phyloP scores from a whole-genome alignment of 2,329 filamentous ascomycete genomes.

The Colletotrichum sp. region DNA sequence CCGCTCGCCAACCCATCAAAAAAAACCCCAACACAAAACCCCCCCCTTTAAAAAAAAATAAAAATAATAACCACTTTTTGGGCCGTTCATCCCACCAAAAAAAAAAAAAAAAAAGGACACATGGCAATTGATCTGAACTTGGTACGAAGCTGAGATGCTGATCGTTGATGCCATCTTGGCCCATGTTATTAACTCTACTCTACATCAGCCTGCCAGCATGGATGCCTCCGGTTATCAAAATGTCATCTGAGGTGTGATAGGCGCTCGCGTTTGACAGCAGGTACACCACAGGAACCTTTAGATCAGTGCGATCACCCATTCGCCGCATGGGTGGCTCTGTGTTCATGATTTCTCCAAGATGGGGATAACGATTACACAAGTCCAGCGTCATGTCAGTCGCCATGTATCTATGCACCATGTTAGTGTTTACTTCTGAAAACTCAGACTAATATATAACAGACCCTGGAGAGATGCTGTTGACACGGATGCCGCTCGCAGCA shows the following conservation, averaged over 20 bases:
- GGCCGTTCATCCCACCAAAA: too few relatives aligned
- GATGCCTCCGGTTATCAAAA: slow-evolving; percentile 40
- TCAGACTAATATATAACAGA: slow-evolving; percentile 16
- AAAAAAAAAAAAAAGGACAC: not conserved
- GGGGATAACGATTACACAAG: slow-evolving; percentile 28
- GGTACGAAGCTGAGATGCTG: not conserved
- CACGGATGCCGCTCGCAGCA: slow-evolving; percentile 24
- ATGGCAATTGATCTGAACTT: not conserved
- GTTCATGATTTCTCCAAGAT: slow-evolving; percentile 38
- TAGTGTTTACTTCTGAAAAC: not conserved
- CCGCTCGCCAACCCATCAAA: too few relatives aligned
- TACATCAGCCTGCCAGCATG: slow-evolving; percentile 28
- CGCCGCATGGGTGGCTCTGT: slow-evolving; percentile 42
- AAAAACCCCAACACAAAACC: too few relatives aligned
- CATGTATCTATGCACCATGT: slow-evolving; percentile 29
- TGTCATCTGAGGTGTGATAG: slow-evolving; percentile 45
- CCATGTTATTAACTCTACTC: not conserved
- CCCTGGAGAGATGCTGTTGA: slow-evolving; percentile 40
- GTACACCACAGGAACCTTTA: slow-evolving; percentile 44
- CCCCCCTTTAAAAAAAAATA: too few relatives aligned
- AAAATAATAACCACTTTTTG: too few relatives aligned
- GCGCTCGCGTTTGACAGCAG: slow-evolving; percentile 43
- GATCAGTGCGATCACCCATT: slow-evolving; percentile 41
- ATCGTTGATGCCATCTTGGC: not conserved
- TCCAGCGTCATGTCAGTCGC: slow-evolving; percentile 38